A percentile compares a stretch with the other conserved stretches of the same genome.
These are phyloP conservation scores for Planoprotostelium fungivorum DNA, from an alignment of 78 protist genomes.

Conservation along the genomic window DNA sequence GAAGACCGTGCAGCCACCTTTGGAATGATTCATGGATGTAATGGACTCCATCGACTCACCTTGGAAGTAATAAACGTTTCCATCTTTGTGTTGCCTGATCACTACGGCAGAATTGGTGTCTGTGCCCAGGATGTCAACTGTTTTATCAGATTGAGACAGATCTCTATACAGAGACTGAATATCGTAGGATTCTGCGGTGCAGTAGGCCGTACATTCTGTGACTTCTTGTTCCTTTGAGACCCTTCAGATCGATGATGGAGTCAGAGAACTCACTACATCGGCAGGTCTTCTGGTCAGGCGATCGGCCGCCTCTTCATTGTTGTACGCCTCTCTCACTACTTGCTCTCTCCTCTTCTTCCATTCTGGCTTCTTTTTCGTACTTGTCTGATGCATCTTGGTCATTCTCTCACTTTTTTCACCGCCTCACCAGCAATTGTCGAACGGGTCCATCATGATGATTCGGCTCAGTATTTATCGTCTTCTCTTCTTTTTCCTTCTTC, in stretches of 20 bases:
- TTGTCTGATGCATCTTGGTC: neutral
- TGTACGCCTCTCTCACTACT: neutral
- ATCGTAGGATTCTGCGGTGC: neutral
- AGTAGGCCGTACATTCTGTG: neutral
- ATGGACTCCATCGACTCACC: neutral
- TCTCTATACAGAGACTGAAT: neutral
- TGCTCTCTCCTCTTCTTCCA: neutral
- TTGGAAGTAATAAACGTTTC: neutral
- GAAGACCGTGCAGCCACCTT: neutral
- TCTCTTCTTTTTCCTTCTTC: neutral
- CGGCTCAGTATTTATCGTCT: neutral
- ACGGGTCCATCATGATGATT: neutral
- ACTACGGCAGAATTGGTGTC: neutral
- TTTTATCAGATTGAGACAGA: neutral
- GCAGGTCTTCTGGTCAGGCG: neutral
- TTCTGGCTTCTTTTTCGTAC: neutral
- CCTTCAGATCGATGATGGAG: neutral
- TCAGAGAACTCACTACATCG: neutral
- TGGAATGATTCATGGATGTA: neutral
- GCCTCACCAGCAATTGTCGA: neutral
- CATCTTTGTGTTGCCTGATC: neutral
- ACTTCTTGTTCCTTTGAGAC: neutral
- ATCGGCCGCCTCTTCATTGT: neutral
- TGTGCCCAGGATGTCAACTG: neutral
- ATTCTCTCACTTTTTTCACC: neutral